Conservation (phyloP, 208 protist genomes). For the Crithidia acanthocephali region DNA sequence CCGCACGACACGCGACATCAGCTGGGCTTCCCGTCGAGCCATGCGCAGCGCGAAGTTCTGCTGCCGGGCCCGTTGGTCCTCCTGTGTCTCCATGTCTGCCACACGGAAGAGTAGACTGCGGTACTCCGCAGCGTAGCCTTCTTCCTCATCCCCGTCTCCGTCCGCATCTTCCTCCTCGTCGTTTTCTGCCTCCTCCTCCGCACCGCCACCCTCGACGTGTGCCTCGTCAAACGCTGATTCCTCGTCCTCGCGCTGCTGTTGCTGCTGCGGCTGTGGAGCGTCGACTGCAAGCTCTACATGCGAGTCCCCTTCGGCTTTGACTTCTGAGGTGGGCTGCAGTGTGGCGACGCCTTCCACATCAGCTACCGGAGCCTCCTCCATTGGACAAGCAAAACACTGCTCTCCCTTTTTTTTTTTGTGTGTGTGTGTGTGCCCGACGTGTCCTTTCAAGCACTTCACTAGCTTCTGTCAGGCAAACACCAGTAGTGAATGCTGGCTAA, state of each 20-base stretch:
- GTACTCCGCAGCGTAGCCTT: constrained; percentile 35
- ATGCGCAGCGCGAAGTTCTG: constrained; percentile 47
- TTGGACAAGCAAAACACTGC: no score
- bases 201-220: not conserved
- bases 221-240: not conserved
- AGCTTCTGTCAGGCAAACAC: no score
- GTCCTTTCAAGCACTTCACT: no score
- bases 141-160: constrained; percentile 30
- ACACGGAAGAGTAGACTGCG: constrained; percentile 45
- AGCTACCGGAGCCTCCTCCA: no score
- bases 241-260: not conserved
- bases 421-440: no score
- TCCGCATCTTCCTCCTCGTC: constrained; percentile 8
- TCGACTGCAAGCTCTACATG: no score
- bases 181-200: constrained; percentile 6
- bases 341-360: no score
- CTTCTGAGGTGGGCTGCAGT: no score
- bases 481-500: no score
- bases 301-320: no score
- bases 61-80: constrained; percentile 18
- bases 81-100: constrained; percentile 46
- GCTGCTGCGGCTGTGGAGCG: no score
- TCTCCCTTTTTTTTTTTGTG: no score
- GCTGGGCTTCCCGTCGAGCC: constrained; percentile 37
- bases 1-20: constrained; percentile 24